These are phyloP conservation scores for Akanthomyces muscarius DNA, from an alignment of 2,329 filamentous ascomycete genomes.

Conservation along the genomic window DNA sequence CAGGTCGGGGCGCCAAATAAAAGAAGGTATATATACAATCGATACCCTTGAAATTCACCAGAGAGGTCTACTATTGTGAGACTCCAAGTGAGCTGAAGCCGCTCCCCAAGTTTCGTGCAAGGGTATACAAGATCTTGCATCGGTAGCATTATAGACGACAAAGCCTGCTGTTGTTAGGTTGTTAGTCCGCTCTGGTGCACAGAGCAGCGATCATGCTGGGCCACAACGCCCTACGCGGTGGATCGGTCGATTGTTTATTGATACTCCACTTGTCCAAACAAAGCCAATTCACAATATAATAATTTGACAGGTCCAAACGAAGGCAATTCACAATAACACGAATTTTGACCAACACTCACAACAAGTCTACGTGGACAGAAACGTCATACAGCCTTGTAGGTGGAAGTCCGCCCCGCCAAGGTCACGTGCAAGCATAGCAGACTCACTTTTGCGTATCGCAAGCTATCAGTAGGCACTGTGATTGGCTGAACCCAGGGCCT, in stretches of 20 bases:
- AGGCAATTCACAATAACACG: background rate
- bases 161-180: background rate
- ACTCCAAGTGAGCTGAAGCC: background rate
- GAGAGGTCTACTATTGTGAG: background rate
- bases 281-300: background rate
- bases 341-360: background rate
- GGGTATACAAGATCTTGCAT: background rate
- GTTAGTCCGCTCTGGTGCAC: background rate
- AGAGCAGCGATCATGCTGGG: background rate
- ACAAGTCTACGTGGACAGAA: background rate
- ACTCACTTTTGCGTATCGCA: slow-evolving; percentile 9
- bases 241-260: background rate
- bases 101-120: background rate
- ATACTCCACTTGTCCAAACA: background rate
- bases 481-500: slow-evolving; percentile 3
- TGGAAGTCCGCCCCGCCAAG: slow-evolving; percentile 10
- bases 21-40: slow-evolving; percentile 5
- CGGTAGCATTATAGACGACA: background rate
- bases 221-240: background rate
- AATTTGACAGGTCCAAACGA: background rate
- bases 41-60: background rate
- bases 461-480: background rate
- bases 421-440: slow-evolving; percentile 5
- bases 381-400: slow-evolving; percentile 1
- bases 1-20: slow-evolving; percentile 54